Evolutionary conservation across 768 basidiomycete genomes (phyloP), one percentile per base, ranked within the genome.

Genomic region (Suillus tomentosus): DNA sequence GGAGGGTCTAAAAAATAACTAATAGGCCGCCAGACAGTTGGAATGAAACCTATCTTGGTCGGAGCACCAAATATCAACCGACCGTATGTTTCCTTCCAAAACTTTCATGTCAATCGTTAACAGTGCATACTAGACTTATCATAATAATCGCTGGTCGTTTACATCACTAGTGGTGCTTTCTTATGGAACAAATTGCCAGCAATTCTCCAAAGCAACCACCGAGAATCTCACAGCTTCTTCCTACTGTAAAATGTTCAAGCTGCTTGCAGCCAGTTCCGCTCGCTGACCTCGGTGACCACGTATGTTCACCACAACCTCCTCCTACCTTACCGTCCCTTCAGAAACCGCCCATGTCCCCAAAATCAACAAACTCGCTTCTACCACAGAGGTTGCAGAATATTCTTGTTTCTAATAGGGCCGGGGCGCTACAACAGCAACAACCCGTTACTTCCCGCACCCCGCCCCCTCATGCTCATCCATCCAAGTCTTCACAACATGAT

Each of bases 171-270:
- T 37, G 34, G n/a, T 42, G 24, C 50, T 65, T 13, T 63, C 64
- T n/a, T 42, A 76, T 77, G 74, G 64, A 63, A 60, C 69, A 73
- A 47, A 37, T 65, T 19, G 66, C 59, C 37, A 65, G 61, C 17
- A 39, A 8, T 17, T 59, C 56, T 2, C 70, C 66, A 36, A 65
- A 62, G 60, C 66, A 66, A 39, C 27, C 64, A 9, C 71, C 73
- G 42, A 74, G 73, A 19, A 63, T 69, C 66, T 93, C 92, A 27
- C 87, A 93, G 74, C 75, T 89, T 57, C 81, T 96, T 11, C 93
- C 95, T 6, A 81, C 87, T 3, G 89, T 95, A 65, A 96, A 90
- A 74, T 97, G 95, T 75, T 92, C 92, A 3, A 89, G 79, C 37
- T 97, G 95, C 73, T 79, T 79, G 69, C 78, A 79, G 10, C 85